phyloP scores from a whole-genome alignment of 768 basidiomycete species.

The Lyophyllum semitale region DNA sequence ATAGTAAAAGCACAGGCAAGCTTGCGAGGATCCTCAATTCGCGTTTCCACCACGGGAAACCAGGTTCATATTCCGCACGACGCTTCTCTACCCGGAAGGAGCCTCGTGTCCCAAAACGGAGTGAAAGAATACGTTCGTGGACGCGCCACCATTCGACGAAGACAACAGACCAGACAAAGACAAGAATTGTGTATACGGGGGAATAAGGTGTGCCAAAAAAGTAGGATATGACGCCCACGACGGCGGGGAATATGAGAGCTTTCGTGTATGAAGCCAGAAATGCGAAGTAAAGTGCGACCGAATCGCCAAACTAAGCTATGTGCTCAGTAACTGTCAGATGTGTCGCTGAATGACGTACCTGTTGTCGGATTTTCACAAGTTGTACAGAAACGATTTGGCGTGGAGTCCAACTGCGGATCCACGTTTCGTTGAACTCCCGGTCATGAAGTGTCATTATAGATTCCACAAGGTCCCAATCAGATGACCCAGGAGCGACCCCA shows the following conservation, averaged over 20 bases:
- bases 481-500: slow-evolving; percentile 71
- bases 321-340: not conserved
- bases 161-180: slow-evolving; percentile 81
- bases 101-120: slow-evolving; percentile 80
- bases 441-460: slow-evolving; percentile 86
- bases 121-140: slow-evolving; percentile 78
- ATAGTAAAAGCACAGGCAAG: slow-evolving; percentile 72
- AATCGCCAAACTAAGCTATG: slow-evolving; percentile 64
- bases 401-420: slow-evolving; percentile 78
- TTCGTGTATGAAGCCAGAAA: slow-evolving; percentile 86
- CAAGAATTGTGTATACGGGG: slow-evolving; percentile 69
- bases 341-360: slow-evolving; percentile 38
- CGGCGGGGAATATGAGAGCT: slow-evolving; percentile 75
- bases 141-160: slow-evolving; percentile 95
- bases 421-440: slow-evolving; percentile 73
- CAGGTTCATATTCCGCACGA: slow-evolving; percentile 57
- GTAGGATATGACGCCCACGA: slow-evolving; percentile 69
- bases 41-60: slow-evolving; percentile 72
- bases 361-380: slow-evolving; percentile 70
- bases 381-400: slow-evolving; percentile 63
- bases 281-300: slow-evolving; percentile 84
- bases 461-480: slow-evolving; percentile 80
- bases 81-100: slow-evolving; percentile 76
- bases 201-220: slow-evolving; percentile 75
- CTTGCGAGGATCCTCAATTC: slow-evolving; percentile 69